phyloP scores from a whole-genome alignment of 495 filamentous ascomycete species.

The Aspergillus ostianus region DNA sequence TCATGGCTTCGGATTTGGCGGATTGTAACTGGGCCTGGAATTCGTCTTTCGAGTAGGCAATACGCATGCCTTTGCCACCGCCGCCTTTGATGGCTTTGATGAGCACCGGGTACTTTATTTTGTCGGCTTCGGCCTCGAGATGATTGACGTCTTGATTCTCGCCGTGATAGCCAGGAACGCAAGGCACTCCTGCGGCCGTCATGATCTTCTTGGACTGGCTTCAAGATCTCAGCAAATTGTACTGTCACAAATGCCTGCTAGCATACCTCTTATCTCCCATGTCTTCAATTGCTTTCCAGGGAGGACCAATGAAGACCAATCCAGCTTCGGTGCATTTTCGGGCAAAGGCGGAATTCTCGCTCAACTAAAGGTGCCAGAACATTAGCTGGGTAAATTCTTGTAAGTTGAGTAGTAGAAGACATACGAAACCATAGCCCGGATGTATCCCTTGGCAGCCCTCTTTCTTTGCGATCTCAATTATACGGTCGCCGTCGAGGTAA shows the following conservation, averaged over 20 bases:
- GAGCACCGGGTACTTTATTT: conserved; percentile 88
- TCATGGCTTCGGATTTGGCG: conserved; percentile 84
- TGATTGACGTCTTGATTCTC: conserved; percentile 71
- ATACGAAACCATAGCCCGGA: conserved; percentile 93
- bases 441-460: conserved; percentile 88
- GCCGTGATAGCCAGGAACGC: conserved; percentile 95
- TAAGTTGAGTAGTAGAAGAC: conserved; percentile 15
- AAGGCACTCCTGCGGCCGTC: conserved; percentile 87
- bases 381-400: not conserved
- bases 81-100: conserved; percentile 97
- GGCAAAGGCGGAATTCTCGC: conserved; percentile 92
- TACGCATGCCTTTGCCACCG: conserved; percentile 99
- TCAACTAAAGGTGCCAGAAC: conserved; percentile 41
- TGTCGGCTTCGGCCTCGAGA: conserved; percentile 69
- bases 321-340: conserved; percentile 86
- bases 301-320: conserved; percentile 91
- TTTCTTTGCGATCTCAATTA: conserved; percentile 81
- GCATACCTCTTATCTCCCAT: conserved; percentile 92
- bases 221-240: conserved; percentile 9
- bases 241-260: not conserved
- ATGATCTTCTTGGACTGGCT: conserved; percentile 91
- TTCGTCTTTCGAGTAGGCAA: conserved; percentile 68
- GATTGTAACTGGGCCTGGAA: conserved; percentile 80
- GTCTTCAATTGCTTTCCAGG: conserved; percentile 87
- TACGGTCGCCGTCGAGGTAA: conserved; percentile 90